Evolutionary conservation across 257 asterid genomes (phyloP).

Genomic region (Solanum lignicaule): DNA sequence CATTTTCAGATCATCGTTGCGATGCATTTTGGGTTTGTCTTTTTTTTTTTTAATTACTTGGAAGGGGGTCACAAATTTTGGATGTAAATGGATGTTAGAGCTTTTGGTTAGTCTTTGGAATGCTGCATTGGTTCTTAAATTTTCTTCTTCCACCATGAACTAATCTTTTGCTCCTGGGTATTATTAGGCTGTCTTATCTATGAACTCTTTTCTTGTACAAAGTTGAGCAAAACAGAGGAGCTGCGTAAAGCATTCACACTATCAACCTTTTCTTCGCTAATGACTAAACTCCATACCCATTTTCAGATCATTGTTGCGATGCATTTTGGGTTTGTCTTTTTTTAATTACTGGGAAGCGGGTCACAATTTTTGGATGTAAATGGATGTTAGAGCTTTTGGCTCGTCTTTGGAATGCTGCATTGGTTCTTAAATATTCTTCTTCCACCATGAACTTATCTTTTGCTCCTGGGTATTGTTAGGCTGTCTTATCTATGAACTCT

Average conservation of each 20-base stretch:
- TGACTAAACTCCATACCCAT: neutral
- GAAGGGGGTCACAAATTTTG: too few species aligned
- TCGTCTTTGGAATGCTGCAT: neutral
- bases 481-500: conserved; percentile 90
- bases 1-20: neutral
- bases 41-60: too few species aligned
- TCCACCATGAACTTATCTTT: conserved; percentile 1
- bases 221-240: conserved; percentile 84
- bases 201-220: conserved; percentile 87
- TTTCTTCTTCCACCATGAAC: conserved; percentile 1
- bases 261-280: neutral
- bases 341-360: neutral
- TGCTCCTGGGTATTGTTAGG: conserved; percentile 43
- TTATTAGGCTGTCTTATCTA: conserved; percentile 82
- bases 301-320: neutral
- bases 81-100: neutral
- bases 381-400: neutral
- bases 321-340: neutral
- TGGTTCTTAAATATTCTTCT: conserved; percentile 4
- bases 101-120: neutral
- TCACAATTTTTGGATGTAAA: neutral
- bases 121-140: neutral
- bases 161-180: conserved; percentile 15
- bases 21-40: neutral
- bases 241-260: conserved; percentile 35